Percentiles rank a stretch among this genome's conserved stretches.
These are phyloP conservation scores for Tetrapyrgos nigripes DNA, from an alignment of 1,284 basidiomycete species.

Conservation along the genomic window DNA sequence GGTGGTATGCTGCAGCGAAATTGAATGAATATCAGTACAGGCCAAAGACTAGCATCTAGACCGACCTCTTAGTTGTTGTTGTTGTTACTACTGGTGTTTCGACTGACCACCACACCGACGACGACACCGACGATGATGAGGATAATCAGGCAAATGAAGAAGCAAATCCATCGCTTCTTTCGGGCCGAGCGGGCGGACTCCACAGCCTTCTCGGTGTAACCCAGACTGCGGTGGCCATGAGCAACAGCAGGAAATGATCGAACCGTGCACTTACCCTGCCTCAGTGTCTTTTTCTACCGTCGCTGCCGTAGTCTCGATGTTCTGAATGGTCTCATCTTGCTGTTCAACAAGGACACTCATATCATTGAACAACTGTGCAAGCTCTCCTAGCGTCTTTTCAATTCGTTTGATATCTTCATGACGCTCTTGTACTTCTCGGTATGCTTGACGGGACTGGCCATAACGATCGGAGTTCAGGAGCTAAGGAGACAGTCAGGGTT, in stretches of 20 bases:
- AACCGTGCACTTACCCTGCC: constrained; percentile 66
- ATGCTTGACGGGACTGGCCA: constrained; percentile 89
- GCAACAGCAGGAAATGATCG: constrained; percentile 4
- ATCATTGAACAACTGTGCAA: constrained; percentile 96
- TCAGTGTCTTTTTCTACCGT: constrained; percentile 83
- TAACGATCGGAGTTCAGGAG: constrained; percentile 91
- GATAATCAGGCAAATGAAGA: constrained; percentile 71
- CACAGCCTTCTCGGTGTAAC: constrained; percentile 88
- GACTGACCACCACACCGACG: constrained; percentile 59
- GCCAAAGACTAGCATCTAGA: constrained; percentile 5
- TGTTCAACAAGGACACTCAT: constrained; percentile 93
- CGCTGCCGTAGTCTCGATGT: constrained; percentile 78
- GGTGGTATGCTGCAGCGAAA: neutral
- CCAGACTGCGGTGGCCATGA: constrained; percentile 53
- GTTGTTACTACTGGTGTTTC: constrained; percentile 39
- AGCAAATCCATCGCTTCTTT: constrained; percentile 95
- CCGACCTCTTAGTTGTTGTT: constrained; percentile 29
- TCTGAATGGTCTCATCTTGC: constrained; percentile 87
- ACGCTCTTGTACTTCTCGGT: constrained; percentile 95
- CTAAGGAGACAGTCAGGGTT: constrained; percentile 45
- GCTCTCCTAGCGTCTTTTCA: constrained; percentile 90
- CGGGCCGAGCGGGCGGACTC: constrained; percentile 87
- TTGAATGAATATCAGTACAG: neutral
- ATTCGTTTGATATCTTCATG: constrained; percentile 97
- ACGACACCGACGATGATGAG: constrained; percentile 70